phyloP scores from a whole-genome alignment of 2,329 filamentous ascomycete species.

The Penicillium hordei region DNA sequence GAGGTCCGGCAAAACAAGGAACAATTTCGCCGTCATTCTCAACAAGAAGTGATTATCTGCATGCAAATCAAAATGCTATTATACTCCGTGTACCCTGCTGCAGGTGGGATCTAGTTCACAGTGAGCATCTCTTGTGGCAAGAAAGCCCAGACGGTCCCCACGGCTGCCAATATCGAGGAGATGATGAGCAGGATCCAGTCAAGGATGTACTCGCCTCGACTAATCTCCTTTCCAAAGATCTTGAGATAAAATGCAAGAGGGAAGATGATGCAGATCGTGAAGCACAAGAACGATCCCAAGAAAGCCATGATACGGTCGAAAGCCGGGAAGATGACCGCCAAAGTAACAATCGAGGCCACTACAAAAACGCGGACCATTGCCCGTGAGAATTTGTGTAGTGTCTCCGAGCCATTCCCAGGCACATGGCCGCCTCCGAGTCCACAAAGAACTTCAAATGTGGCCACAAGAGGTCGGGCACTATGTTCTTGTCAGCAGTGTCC shows the following conservation, averaged over 20 bases:
- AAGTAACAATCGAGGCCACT: constrained; percentile 69
- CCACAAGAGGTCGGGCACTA: constrained; percentile 77
- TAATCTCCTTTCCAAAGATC: constrained; percentile 75
- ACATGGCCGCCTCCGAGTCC: constrained; percentile 63
- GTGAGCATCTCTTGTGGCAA: constrained; percentile 74
- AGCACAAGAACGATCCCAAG: constrained; percentile 85
- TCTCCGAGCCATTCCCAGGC: constrained; percentile 40
- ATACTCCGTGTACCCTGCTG: neutral
- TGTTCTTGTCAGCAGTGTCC: constrained; percentile 22
- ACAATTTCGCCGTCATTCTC: constrained; percentile 86
- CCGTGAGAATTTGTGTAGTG: constrained; percentile 59
- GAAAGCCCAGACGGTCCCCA: constrained; percentile 87
- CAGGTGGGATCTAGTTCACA: constrained; percentile 31
- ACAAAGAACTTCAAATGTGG: constrained; percentile 76
- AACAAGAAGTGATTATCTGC: constrained; percentile 21
- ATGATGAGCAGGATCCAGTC: constrained; percentile 69
- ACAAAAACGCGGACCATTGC: constrained; percentile 64
- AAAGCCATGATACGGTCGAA: constrained; percentile 92
- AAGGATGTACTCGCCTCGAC: constrained; percentile 60
- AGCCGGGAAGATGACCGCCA: constrained; percentile 71
- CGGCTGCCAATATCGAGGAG: constrained; percentile 66
- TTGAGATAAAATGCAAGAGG: constrained; percentile 88
- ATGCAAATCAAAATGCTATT: neutral
- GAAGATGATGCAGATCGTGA: constrained; percentile 89
- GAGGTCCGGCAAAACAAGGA: constrained; percentile 71